Evolutionary conservation across 108 stramenopile species (phyloP).

Genomic region (Phaeodactylum tricornutum): DNA sequence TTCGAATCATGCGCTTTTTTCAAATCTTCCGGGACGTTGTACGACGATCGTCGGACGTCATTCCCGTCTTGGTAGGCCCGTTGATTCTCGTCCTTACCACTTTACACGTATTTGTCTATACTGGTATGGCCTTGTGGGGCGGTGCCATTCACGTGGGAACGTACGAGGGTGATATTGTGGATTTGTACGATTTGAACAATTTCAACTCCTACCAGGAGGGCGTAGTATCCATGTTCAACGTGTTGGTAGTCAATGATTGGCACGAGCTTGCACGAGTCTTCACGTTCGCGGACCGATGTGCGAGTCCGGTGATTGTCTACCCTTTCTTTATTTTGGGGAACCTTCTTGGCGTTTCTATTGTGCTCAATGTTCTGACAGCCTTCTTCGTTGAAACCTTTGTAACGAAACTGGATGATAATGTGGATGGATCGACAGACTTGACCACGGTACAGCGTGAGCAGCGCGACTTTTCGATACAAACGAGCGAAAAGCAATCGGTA

Average conservation of each 20-base stretch:
- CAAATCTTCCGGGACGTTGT: conserved; percentile 43
- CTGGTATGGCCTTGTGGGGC: conserved; percentile 48
- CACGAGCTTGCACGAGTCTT: conserved; percentile 45
- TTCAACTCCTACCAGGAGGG: conserved; percentile 47
- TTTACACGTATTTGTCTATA: conserved; percentile 33
- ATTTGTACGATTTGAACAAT: conserved; percentile 52
- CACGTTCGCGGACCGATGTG: conserved; percentile 21
- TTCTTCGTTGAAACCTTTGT: conserved; percentile 55
- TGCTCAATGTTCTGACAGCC: conserved; percentile 46
- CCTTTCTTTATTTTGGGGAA: conserved; percentile 39
- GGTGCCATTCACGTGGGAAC: conserved; percentile 27
- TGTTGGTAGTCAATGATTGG: conserved; percentile 58
- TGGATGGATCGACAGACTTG: not conserved
- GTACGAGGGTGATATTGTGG: conserved; percentile 18
- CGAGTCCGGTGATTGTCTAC: conserved; percentile 28
- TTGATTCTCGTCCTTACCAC: conserved; percentile 26
- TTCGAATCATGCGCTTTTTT: conserved; percentile 44
- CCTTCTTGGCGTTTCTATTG: conserved; percentile 23
- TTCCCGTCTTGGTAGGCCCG: conserved; percentile 39
- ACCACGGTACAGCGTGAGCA: not conserved
- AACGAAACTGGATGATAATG: conserved; percentile 24
- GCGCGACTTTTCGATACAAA: conserved; percentile 7
- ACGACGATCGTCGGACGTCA: conserved; percentile 34
- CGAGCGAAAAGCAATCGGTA: conserved; percentile 8
- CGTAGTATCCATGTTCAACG: conserved; percentile 47